Conservation (phyloP, 257 asterid species). For the Coffea canephora region DNA sequence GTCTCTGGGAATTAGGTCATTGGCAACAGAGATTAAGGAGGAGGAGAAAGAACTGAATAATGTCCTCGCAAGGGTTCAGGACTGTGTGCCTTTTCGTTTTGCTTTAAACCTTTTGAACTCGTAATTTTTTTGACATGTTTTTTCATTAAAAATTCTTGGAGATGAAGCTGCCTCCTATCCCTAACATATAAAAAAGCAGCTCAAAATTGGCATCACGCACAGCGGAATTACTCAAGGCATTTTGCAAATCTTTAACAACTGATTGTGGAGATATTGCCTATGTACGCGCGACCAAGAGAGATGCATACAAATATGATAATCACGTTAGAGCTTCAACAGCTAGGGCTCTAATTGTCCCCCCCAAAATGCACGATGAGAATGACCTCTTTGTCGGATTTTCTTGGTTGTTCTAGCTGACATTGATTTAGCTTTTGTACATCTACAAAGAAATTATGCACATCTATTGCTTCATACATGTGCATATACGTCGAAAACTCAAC, state of each 20-base stretch:
- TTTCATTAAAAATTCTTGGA: background rate
- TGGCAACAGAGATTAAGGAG: conserved; percentile 24
- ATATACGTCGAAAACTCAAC: background rate
- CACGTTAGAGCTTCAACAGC: too few species aligned
- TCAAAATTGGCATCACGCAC: background rate
- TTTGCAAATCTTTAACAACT: too few species aligned
- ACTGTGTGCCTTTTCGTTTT: background rate
- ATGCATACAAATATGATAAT: too few species aligned
- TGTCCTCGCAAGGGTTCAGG: conserved; percentile 29
- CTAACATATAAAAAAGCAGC: background rate
- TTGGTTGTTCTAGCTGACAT: background rate
- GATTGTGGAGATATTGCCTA: too few species aligned
- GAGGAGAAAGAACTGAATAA: conserved; percentile 23
- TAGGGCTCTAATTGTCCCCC: background rate
- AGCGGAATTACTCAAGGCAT: too few species aligned
- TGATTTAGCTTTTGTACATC: background rate
- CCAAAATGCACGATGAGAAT: background rate
- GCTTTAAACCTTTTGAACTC: background rate
- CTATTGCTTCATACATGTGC: background rate
- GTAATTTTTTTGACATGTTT: background rate
- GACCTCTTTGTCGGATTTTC: background rate
- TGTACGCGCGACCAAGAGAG: too few species aligned
- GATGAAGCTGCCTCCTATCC: background rate
- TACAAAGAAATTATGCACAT: background rate
- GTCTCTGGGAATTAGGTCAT: conserved; percentile 15